Conservation (phyloP, 2,329 filamentous ascomycete genomes). For the Keithomyces neogunnii region DNA sequence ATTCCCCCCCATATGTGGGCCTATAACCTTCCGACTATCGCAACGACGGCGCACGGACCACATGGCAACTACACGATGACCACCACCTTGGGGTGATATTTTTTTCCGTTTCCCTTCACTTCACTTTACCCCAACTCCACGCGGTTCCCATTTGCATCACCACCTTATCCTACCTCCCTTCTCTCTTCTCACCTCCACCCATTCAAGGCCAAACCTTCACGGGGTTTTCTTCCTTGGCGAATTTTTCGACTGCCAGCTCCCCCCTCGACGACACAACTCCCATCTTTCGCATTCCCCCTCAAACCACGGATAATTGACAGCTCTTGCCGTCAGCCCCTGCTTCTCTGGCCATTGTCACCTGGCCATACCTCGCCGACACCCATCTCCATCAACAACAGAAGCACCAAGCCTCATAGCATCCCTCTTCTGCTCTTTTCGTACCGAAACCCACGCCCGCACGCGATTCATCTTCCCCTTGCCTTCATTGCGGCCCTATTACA, state of each 20-base stretch:
- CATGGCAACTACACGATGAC: slow-evolving; percentile 10
- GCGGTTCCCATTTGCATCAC: slow-evolving; percentile 6
- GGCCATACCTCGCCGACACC: neutral
- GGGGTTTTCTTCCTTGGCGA: slow-evolving; percentile 7
- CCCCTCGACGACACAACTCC: slow-evolving; percentile 2
- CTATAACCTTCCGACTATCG: slow-evolving; percentile 8
- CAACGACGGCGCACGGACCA: slow-evolving; percentile 10
- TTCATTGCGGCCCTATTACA: slow-evolving; percentile 5
- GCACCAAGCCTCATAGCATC: neutral
- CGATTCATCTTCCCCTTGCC: slow-evolving; percentile 1
- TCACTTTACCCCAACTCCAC: slow-evolving; percentile 4
- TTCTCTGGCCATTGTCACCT: neutral
- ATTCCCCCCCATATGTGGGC: neutral
- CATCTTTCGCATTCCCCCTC: slow-evolving; percentile 1
- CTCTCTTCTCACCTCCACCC: slow-evolving; percentile 7
- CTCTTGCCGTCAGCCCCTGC: slow-evolving; percentile 11
- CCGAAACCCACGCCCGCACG: neutral
- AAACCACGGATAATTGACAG: neutral
- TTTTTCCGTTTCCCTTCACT: slow-evolving; percentile 7
- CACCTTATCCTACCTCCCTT: slow-evolving; percentile 5
- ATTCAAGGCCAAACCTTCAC: slow-evolving; percentile 1
- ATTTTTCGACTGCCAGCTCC: slow-evolving; percentile 6
- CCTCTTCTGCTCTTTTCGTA: neutral
- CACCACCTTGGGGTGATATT: slow-evolving; percentile 8
- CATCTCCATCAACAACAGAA: slow-evolving; percentile 1